Evolutionary conservation across 2,329 filamentous ascomycete species (phyloP).

Genomic region (Cadophora luteo-olivacea): DNA sequence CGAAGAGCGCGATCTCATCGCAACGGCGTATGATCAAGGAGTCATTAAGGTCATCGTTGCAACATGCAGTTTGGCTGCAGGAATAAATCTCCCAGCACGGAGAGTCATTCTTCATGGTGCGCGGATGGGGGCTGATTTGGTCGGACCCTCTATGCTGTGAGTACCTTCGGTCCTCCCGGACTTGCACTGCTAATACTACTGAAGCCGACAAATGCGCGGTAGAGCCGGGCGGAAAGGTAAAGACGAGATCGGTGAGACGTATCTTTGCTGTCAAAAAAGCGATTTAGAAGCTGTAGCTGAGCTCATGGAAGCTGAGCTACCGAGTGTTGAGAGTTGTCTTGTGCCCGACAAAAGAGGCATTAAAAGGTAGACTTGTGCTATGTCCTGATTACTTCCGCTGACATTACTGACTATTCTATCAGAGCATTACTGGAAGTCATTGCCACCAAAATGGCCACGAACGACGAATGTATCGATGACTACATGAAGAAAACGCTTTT

Average conservation of each 20-base stretch:
- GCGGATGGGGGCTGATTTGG: constrained; percentile 76
- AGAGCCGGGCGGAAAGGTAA: constrained; percentile 81
- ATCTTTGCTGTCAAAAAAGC: constrained; percentile 72
- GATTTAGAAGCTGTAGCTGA: constrained; percentile 75
- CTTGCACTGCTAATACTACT: constrained; percentile 37
- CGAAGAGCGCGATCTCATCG: constrained; percentile 76
- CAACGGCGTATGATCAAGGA: constrained; percentile 73
- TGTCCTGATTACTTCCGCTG: not conserved
- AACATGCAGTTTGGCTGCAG: constrained; percentile 81
- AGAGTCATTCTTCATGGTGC: constrained; percentile 78
- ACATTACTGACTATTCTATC: constrained; percentile 27
- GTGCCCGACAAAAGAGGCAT: constrained; percentile 71
- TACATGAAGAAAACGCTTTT: constrained; percentile 74
- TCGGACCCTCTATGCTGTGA: constrained; percentile 78
- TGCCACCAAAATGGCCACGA: constrained; percentile 70
- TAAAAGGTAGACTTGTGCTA: constrained; percentile 57
- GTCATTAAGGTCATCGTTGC: constrained; percentile 74
- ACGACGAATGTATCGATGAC: constrained; percentile 67
- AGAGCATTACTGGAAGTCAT: constrained; percentile 77
- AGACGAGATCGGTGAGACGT: constrained; percentile 78
- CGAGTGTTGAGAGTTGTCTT: constrained; percentile 72
- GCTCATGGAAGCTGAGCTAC: constrained; percentile 75
- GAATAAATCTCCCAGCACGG: constrained; percentile 78
- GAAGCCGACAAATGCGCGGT: constrained; percentile 76
- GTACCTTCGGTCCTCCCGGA: constrained; percentile 27